Conservation (phyloP, 2,329 filamentous ascomycete species). For the Spiromastix sp. region DNA sequence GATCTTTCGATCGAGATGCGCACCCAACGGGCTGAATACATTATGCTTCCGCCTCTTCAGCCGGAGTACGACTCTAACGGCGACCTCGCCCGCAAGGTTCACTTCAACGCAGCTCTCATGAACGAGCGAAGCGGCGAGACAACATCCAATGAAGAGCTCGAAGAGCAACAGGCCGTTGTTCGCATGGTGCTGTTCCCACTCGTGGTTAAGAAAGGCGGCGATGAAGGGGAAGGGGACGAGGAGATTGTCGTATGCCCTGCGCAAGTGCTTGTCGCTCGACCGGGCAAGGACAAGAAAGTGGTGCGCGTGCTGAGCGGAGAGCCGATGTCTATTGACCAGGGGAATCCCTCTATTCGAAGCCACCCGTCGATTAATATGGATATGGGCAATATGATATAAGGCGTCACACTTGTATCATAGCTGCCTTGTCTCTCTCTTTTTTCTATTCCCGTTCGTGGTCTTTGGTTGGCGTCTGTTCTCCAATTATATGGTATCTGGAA, state of each 20-base stretch:
- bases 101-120: slow-evolving; percentile 91
- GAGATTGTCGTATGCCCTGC: slow-evolving; percentile 94
- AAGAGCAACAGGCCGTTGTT: slow-evolving; percentile 65
- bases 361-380: slow-evolving; percentile 34
- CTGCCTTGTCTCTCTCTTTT: background rate
- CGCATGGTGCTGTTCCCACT: slow-evolving; percentile 91
- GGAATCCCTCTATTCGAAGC: slow-evolving; percentile 30
- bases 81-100: slow-evolving; percentile 75
- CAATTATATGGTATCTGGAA: background rate
- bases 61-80: slow-evolving; percentile 92
- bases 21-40: slow-evolving; percentile 90
- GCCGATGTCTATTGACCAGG: slow-evolving; percentile 31
- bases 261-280: slow-evolving; percentile 69
- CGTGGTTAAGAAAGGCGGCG: slow-evolving; percentile 91
- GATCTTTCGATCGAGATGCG: slow-evolving; percentile 94
- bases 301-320: slow-evolving; percentile 30
- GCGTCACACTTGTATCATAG: slow-evolving; percentile 28
- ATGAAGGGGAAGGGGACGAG: slow-evolving; percentile 75
- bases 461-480: too few relatives aligned
- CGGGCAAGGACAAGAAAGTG: slow-evolving; percentile 34
- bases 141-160: slow-evolving; percentile 66
- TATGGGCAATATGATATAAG: slow-evolving; percentile 35
- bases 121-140: slow-evolving; percentile 72
- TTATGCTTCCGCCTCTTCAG: slow-evolving; percentile 92
- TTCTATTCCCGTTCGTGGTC: background rate